A percentile compares a stretch with the other conserved stretches of the same genome.
Conservation (phyloP, 1,139 yeast genomes). For the Candida sp. region DNA sequence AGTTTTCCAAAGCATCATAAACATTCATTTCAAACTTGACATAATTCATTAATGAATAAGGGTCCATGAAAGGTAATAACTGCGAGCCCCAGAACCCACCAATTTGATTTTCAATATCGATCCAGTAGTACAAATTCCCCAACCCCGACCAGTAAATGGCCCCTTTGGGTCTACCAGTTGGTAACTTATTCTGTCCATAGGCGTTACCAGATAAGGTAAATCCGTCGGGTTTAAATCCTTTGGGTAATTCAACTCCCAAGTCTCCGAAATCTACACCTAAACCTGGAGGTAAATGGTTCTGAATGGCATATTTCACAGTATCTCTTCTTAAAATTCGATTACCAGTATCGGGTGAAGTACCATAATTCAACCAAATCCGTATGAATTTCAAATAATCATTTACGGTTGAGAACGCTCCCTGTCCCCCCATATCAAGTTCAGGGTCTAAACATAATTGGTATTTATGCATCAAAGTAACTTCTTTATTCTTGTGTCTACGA, state of each 20-base stretch:
- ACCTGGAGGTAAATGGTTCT: slow-evolving; percentile 32
- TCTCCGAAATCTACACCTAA: slow-evolving; percentile 16
- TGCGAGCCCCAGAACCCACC: slow-evolving; percentile 45
- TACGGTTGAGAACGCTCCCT: slow-evolving; percentile 43
- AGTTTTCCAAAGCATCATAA: slow-evolving; percentile 12
- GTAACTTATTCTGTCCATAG: slow-evolving; percentile 46
- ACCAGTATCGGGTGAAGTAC: slow-evolving; percentile 38
- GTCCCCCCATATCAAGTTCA: slow-evolving; percentile 46
- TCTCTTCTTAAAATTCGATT: slow-evolving; percentile 25
- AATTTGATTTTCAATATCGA: slow-evolving; percentile 37
- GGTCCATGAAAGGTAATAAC: slow-evolving; percentile 28
- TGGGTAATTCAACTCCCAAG: slow-evolving; percentile 15
- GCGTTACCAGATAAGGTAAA: slow-evolving; percentile 73
- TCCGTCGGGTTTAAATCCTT: slow-evolving; percentile 63
- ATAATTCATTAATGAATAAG: slow-evolving; percentile 11
- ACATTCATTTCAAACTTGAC: slow-evolving; percentile 15
- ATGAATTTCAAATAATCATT: slow-evolving; percentile 42
- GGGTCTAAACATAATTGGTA: slow-evolving; percentile 22
- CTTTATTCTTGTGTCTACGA: slow-evolving; percentile 15
- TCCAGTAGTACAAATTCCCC: slow-evolving; percentile 45
- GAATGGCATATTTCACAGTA: slow-evolving; percentile 28
- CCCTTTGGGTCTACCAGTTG: slow-evolving; percentile 40
- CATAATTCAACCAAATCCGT: slow-evolving; percentile 45
- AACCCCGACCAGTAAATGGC: slow-evolving; percentile 45
- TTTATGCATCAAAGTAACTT: slow-evolving; percentile 12